These are phyloP conservation scores for Megacollybia marginata DNA, from an alignment of 768 basidiomycete genomes.

Conservation along the genomic window DNA sequence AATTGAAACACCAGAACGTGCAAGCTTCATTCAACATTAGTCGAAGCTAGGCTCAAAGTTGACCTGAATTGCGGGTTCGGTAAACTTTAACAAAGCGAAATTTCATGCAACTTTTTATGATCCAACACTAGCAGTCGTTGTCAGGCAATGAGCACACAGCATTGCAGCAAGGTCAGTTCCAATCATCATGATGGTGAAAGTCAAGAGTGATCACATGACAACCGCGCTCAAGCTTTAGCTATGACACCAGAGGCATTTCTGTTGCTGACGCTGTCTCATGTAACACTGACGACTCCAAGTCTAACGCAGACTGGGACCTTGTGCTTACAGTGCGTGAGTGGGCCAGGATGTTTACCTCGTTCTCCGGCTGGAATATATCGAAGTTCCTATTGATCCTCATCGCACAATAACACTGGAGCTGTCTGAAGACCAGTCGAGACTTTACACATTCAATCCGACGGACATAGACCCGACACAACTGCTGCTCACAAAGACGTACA, in stretches of 20 bases:
- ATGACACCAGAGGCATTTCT: not conserved
- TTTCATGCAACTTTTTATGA: no score
- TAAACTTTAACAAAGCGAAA: no score
- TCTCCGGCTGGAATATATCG: slow-evolving; percentile 44
- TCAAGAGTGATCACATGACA: no score
- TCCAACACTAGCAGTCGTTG: no score
- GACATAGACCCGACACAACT: slow-evolving; percentile 29
- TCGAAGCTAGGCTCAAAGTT: no score
- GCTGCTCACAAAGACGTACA: slow-evolving; percentile 20
- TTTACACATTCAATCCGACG: slow-evolving; percentile 37
- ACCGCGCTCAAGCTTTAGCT: no score
- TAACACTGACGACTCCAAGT: not conserved
- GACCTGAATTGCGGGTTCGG: no score
- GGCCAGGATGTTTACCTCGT: slow-evolving; percentile 61
- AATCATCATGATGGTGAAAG: no score
- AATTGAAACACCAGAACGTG: no score
- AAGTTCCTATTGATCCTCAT: slow-evolving; percentile 55
- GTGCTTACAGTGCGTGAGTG: slow-evolving; percentile 54
- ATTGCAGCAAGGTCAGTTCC: no score
- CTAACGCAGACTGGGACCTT: slow-evolving; percentile 9
- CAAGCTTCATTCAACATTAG: no score
- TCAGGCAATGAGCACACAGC: no score
- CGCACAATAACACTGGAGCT: slow-evolving; percentile 35
- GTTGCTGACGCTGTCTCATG: not conserved
- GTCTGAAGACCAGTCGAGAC: slow-evolving; percentile 23